phyloP scores from a whole-genome alignment of 805 yeast genomes.

The Starmera quercuum region DNA sequence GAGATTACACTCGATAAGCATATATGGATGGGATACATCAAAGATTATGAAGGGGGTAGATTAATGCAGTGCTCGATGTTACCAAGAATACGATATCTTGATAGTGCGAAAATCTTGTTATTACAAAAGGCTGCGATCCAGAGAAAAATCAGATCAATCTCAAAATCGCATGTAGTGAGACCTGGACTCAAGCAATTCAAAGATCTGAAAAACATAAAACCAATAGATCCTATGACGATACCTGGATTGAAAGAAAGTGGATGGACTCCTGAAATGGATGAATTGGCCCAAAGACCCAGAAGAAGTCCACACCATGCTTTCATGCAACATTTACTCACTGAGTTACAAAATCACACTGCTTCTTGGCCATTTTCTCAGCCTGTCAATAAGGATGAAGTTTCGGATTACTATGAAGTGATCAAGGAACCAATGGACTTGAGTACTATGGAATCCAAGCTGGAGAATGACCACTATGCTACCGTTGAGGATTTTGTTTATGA shows the following conservation, averaged over 20 bases:
- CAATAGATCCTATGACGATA: conserved; percentile 72
- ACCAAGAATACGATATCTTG: conserved; percentile 82
- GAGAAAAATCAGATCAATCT: conserved; percentile 70
- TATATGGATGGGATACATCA: conserved; percentile 97
- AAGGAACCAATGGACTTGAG: conserved; percentile 97
- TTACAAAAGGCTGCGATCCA: conserved; percentile 89
- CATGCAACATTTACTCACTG: conserved; percentile 83
- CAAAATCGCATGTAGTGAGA: conserved; percentile 72
- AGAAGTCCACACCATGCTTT: conserved; percentile 91
- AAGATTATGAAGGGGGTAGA: conserved; percentile 98
- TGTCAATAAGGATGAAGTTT: conserved; percentile 88
- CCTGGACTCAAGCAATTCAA: conserved; percentile 75
- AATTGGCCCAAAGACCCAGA: conserved; percentile 89
- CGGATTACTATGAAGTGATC: conserved; percentile 92
- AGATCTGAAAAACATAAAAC: conserved; percentile 35
- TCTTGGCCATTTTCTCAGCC: conserved; percentile 98
- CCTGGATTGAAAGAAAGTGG: conserved; percentile 94
- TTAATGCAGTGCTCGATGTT: conserved; percentile 95
- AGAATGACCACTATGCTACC: conserved; percentile 82
- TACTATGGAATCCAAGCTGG: conserved; percentile 91
- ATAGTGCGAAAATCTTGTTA: conserved; percentile 76
- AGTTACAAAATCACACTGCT: conserved; percentile 88
- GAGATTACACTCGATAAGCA: conserved; percentile 81
- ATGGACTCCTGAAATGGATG: conserved; percentile 98
- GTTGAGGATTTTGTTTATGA: conserved; percentile 92